Evolutionary conservation across 495 filamentous ascomycete species (phyloP).

Genomic region (Achaetomiella virescens): DNA sequence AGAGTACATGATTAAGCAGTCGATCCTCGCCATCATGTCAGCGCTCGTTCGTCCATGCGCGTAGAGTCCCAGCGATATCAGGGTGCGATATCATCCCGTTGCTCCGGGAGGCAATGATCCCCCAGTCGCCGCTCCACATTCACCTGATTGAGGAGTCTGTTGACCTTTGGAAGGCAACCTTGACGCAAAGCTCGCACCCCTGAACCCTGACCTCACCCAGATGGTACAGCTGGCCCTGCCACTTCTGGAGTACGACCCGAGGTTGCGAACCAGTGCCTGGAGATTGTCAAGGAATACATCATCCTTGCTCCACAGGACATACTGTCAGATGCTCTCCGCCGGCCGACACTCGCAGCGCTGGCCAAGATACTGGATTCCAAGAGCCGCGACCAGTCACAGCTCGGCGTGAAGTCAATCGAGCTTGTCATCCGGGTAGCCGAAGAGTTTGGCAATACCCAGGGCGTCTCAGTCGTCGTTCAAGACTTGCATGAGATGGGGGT

Average conservation of each 20-base stretch:
- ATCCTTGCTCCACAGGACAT: slow-evolving; percentile 70
- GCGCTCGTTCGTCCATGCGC: slow-evolving; percentile 76
- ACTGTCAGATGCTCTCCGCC: slow-evolving; percentile 57
- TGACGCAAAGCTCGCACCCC: slow-evolving; percentile 61
- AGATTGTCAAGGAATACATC: slow-evolving; percentile 68
- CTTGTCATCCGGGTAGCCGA: slow-evolving; percentile 64
- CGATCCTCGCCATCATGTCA: slow-evolving; percentile 75
- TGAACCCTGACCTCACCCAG: slow-evolving; percentile 58
- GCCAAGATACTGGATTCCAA: slow-evolving; percentile 51
- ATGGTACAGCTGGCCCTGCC: slow-evolving; percentile 64
- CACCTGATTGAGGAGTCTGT: slow-evolving; percentile 90
- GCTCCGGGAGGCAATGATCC: slow-evolving; percentile 69
- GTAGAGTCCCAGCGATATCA: slow-evolving; percentile 67
- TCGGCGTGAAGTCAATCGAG: slow-evolving; percentile 63
- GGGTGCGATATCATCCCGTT: slow-evolving; percentile 66
- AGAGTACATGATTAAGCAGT: slow-evolving; percentile 80
- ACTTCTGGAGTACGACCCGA: slow-evolving; percentile 59
- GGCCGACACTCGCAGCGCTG: slow-evolving; percentile 52
- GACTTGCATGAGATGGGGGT: slow-evolving; percentile 65
- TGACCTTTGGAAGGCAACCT: slow-evolving; percentile 76
- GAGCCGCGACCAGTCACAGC: slow-evolving; percentile 59
- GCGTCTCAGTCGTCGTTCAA: slow-evolving; percentile 57
- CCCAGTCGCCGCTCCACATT: slow-evolving; percentile 68
- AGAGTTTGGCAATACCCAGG: slow-evolving; percentile 58
- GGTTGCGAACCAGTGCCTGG: slow-evolving; percentile 49